phyloP scores from a whole-genome alignment of 805 yeast species.

The Zygosaccharomyces gambellarensis region DNA sequence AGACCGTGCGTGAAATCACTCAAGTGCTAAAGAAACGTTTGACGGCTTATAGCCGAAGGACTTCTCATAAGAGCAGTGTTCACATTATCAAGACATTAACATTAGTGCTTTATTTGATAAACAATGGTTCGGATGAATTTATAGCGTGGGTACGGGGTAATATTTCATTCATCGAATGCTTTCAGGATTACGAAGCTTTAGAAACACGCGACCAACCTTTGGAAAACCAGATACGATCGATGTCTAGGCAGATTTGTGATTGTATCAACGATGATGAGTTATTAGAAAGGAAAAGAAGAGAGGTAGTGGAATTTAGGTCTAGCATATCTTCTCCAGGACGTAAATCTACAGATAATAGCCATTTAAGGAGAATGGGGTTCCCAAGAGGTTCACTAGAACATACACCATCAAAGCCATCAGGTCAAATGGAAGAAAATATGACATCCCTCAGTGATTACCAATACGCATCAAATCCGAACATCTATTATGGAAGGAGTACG shows the following conservation, averaged over 20 bases:
- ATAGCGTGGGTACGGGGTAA: constrained; percentile 42
- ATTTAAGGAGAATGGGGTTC: constrained; percentile 13
- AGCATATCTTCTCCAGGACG: constrained; percentile 35
- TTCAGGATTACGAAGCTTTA: constrained; percentile 32
- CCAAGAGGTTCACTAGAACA: neutral
- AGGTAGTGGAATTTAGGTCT: constrained; percentile 30
- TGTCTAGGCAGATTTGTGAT: constrained; percentile 37
- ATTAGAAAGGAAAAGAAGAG: constrained; percentile 25
- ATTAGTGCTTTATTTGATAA: constrained; percentile 45
- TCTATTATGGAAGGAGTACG: constrained; percentile 7
- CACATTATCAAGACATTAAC: constrained; percentile 49
- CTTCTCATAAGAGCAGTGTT: constrained; percentile 35
- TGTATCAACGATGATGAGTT: constrained; percentile 30
- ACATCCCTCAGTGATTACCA: constrained; percentile 7
- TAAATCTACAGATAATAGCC: constrained; percentile 34
- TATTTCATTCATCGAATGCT: constrained; percentile 30
- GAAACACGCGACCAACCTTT: constrained; percentile 35
- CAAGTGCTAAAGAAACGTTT: constrained; percentile 41
- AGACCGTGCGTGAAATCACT: constrained; percentile 39
- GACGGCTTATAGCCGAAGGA: constrained; percentile 19
- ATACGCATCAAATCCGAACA: constrained; percentile 8
- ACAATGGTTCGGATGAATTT: constrained; percentile 51
- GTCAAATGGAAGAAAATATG: neutral
- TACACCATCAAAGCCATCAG: neutral
- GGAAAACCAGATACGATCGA: constrained; percentile 36